A percentile compares a stretch with the other conserved stretches of the same genome.
phyloP scores from a whole-genome alignment of 192 early-diverging fungal species.

The Mortierella hygrophila region DNA sequence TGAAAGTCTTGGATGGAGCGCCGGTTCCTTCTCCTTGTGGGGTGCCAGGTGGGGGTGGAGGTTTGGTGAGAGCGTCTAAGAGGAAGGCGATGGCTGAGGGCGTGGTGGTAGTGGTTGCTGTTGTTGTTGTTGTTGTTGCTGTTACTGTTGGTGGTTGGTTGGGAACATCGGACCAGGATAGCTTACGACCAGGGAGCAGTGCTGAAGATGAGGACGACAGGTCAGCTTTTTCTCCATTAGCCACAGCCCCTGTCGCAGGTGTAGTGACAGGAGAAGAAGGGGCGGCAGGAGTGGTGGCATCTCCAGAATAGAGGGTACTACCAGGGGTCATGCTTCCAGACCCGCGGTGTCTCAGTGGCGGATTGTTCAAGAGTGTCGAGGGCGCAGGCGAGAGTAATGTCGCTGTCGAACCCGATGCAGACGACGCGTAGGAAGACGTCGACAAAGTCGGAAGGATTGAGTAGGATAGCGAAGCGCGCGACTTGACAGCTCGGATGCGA shows the following conservation, averaged over 20 bases:
- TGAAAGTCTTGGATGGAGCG: too few relatives aligned
- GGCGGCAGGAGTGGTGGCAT: neutral
- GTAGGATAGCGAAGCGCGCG: slow-evolving; percentile 37
- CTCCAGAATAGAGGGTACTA: neutral
- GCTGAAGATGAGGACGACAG: neutral
- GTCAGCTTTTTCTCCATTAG: neutral
- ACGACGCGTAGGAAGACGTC: neutral
- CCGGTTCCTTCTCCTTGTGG: neutral
- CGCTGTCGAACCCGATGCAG: neutral
- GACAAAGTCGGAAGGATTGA: slow-evolving; percentile 22
- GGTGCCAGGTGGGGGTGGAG: neutral
- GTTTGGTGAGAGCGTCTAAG: neutral
- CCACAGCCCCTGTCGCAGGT: too few relatives aligned
- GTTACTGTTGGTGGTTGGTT: neutral
- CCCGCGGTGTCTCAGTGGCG: neutral
- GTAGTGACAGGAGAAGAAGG: neutral
- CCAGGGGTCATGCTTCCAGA: slow-evolving; percentile 4
- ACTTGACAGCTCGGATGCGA: slow-evolving; percentile 28
- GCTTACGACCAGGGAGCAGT: neutral
- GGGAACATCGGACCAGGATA: slow-evolving; percentile 1
- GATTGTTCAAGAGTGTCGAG: neutral
- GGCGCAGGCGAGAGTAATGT: neutral
- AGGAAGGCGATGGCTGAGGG: neutral
- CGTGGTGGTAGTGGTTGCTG: neutral
- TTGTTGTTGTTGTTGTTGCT: neutral